Conservation (phyloP, 495 filamentous ascomycete species). For the Penicillium cosmopolitanum region DNA sequence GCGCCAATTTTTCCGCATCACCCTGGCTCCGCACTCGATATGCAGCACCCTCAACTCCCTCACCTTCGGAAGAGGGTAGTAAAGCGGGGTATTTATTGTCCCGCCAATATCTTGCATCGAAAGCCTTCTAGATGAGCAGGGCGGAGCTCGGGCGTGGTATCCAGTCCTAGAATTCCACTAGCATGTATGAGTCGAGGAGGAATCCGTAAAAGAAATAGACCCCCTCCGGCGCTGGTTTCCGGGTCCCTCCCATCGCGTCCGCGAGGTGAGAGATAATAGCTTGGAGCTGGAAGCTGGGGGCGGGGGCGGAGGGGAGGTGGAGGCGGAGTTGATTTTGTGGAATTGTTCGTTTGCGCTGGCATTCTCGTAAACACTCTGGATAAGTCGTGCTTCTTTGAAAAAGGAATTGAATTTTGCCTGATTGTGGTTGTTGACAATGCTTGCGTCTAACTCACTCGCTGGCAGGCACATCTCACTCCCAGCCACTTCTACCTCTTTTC, state of each 20-base stretch:
- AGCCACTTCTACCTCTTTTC: not conserved
- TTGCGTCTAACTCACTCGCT: not conserved
- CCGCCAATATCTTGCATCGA: slow-evolving; percentile 24
- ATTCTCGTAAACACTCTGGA: not conserved
- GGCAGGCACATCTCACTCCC: too few relatives aligned
- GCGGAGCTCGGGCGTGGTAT: slow-evolving; percentile 11
- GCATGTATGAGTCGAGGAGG: slow-evolving; percentile 21
- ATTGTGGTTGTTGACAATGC: not conserved
- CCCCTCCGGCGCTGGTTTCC: slow-evolving; percentile 4
- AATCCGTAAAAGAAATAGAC: slow-evolving; percentile 38
- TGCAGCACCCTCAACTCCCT: slow-evolving; percentile 25
- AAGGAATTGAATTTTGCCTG: not conserved
- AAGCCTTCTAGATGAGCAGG: slow-evolving; percentile 23
- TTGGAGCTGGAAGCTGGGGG: slow-evolving; percentile 2
- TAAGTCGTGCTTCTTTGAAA: not conserved
- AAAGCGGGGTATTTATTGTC: slow-evolving; percentile 38
- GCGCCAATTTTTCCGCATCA: slow-evolving; percentile 28
- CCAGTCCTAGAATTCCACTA: slow-evolving; percentile 23
- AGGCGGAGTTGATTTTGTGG: not conserved
- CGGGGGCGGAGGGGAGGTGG: slow-evolving; percentile 15
- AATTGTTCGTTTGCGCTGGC: not conserved
- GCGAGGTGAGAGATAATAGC: not conserved
- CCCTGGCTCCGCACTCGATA: slow-evolving; percentile 28
- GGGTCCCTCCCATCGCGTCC: not conserved
- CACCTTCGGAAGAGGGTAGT: not conserved